Evolutionary conservation across 768 basidiomycete species (phyloP).

Genomic region (Mycena belliarum): DNA sequence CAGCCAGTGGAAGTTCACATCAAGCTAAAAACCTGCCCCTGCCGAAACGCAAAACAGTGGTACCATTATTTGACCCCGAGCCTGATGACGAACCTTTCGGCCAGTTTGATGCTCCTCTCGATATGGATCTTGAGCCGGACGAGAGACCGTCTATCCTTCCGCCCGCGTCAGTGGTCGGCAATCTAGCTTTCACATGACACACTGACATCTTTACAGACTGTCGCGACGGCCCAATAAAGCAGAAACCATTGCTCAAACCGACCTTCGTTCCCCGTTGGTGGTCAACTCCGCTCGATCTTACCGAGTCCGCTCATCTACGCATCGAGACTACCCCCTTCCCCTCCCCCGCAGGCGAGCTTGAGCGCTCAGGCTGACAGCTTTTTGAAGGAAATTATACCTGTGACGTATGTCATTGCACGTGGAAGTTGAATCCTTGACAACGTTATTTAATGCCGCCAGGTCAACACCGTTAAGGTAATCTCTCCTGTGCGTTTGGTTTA

Average conservation of each 20-base stretch:
- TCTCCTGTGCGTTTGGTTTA: not conserved
- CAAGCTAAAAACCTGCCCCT: not conserved
- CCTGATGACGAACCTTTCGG: constrained; percentile 3
- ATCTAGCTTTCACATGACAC: constrained; percentile 3
- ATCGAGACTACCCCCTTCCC: constrained; percentile 7
- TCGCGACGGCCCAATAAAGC: constrained; percentile 17
- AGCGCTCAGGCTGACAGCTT: constrained; percentile 35
- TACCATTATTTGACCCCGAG: constrained; percentile 12
- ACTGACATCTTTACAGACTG: constrained; percentile 13
- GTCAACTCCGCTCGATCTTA: not conserved
- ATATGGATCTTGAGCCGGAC: not conserved
- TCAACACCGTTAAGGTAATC: constrained; percentile 35
- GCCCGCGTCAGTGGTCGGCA: constrained; percentile 4
- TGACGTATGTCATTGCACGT: constrained; percentile 35
- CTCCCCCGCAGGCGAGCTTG: constrained; percentile 17
- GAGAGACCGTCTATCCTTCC: not conserved
- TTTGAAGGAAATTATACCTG: constrained; percentile 40
- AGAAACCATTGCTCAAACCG: too few species aligned
- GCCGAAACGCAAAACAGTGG: not conserved
- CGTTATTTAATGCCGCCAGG: constrained; percentile 22
- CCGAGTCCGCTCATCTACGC: constrained; percentile 16
- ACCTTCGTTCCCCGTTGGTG: constrained; percentile 9
- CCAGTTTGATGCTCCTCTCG: constrained; percentile 2
- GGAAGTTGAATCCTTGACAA: constrained; percentile 15
- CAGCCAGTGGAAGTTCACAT: not conserved